Conservation (phyloP, 2,329 filamentous ascomycete genomes). For the Rutstroemia sp. region DNA sequence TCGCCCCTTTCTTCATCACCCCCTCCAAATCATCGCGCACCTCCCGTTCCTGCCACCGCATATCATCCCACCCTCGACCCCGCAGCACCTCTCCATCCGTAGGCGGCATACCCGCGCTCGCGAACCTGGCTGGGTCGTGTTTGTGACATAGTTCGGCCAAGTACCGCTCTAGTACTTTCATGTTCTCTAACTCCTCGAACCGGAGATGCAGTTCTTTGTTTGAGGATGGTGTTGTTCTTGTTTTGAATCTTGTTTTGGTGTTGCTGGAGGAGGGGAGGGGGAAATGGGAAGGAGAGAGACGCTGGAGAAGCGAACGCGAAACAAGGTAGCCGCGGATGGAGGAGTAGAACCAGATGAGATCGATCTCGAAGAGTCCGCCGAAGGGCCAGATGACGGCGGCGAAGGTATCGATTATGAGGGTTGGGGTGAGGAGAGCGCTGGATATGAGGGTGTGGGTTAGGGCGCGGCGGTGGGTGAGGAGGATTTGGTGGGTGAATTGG, state of each 20-base stretch:
- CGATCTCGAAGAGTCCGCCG: conserved; percentile 28
- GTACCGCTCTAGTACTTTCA: not conserved
- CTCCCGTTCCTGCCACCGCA: conserved; percentile 10
- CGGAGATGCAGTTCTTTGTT: not conserved
- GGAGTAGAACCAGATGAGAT: conserved; percentile 28
- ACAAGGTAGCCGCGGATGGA: conserved; percentile 18
- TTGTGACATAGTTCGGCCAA: not conserved
- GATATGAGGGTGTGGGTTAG: not conserved
- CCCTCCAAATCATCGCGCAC: conserved; percentile 9
- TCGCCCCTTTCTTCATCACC: conserved; percentile 6
- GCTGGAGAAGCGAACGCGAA: not conserved
- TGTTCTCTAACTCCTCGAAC: not conserved
- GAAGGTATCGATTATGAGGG: conserved; percentile 16
- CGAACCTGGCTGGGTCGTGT: conserved; percentile 7
- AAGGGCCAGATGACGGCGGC: conserved; percentile 28
- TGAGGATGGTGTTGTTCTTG: not conserved
- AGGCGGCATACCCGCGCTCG: conserved; percentile 10
- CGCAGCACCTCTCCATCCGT: conserved; percentile 9
- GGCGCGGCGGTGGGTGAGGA: not conserved
- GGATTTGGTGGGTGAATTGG: not conserved
- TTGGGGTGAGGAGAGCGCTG: not conserved
- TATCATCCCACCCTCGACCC: conserved; percentile 9
- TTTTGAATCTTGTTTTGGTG: too few relatives aligned
- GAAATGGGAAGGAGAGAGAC: not conserved
- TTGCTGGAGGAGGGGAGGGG: not conserved